Evolutionary conservation across 495 filamentous ascomycete genomes (phyloP).

Genomic region (Aspergillus egyptiacus): DNA sequence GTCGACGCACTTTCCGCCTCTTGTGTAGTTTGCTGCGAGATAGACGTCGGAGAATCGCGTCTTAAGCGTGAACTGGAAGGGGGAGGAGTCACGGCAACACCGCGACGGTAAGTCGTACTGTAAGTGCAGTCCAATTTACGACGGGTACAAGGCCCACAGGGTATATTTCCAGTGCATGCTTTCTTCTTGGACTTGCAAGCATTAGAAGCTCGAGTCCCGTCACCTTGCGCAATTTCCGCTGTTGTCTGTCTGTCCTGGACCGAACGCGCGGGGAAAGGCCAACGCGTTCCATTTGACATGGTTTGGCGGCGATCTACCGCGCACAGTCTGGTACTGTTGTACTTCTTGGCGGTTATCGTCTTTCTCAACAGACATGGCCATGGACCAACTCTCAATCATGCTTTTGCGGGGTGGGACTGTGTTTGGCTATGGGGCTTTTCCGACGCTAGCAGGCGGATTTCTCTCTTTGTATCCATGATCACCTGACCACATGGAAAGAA

Average conservation of each 20-base stretch:
- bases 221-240: slow-evolving; percentile 23
- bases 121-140: slow-evolving; percentile 19
- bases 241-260: not conserved
- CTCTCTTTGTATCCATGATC: too few species aligned
- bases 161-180: slow-evolving; percentile 24
- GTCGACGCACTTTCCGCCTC: not conserved
- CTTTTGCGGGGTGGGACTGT: not conserved
- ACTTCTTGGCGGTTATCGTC: not conserved
- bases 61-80: slow-evolving; percentile 5
- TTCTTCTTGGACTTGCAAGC: slow-evolving; percentile 26
- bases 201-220: slow-evolving; percentile 27
- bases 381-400: too few species aligned
- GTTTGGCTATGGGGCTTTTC: not conserved
- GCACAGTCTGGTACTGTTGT: not conserved
- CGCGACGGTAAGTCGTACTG: slow-evolving; percentile 22
- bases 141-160: slow-evolving; percentile 22
- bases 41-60: slow-evolving; percentile 1
- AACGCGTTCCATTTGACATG: not conserved
- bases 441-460: not conserved
- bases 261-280: not conserved
- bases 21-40: not conserved
- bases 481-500: not conserved
- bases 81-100: slow-evolving; percentile 20
- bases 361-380: not conserved
- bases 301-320: too few species aligned